Conservation (phyloP, 345 rosid species). For the sweet orange (Citrus sinensis) region DVS_A1.0 CM039163.1:48026501-48027000, state of each 20-base stretch:
- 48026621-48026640: conserved; percentile 26
- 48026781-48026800: conserved; percentile 64
- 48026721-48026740: conserved; percentile 33
- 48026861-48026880: conserved; percentile 21
- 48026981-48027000: conserved; percentile 26
- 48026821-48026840: conserved; percentile 45
- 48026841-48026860: conserved; percentile 21
- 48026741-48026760: conserved; percentile 16
- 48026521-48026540: conserved; percentile 16
- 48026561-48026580: conserved; percentile 3
- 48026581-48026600: conserved; percentile 19
- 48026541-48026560: conserved; percentile 13
- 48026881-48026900: conserved; percentile 16
- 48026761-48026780: conserved; percentile 28
- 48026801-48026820: conserved; percentile 82
- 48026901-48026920: conserved; percentile 16
- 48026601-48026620: conserved; percentile 22
- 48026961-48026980: conserved; percentile 13
- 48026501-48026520: conserved; percentile 20
- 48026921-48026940: conserved; percentile 22
- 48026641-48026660: conserved; percentile 18
- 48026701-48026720: conserved; percentile 11
- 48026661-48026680: conserved; percentile 24
- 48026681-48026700: conserved; percentile 5
- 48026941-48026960: conserved; percentile 15